Percentiles rank a stretch among this genome's conserved stretches.
These are phyloP conservation scores for Diaporthe batatas DNA, from an alignment of 2,329 filamentous ascomycete genomes.

Conservation along the genomic window DNA sequence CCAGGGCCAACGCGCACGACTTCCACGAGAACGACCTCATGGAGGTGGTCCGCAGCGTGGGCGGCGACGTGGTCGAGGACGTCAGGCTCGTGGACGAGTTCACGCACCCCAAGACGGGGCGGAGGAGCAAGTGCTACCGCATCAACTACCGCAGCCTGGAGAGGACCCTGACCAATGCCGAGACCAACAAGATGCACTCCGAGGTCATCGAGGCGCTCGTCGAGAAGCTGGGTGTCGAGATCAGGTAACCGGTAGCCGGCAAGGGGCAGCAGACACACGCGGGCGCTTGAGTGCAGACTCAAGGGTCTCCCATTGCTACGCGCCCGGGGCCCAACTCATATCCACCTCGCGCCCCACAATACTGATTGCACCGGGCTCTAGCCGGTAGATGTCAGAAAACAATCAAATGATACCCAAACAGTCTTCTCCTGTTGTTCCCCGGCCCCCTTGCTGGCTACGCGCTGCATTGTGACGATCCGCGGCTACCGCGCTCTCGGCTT, in stretches of 20 bases:
- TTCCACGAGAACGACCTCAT: slow-evolving; percentile 98
- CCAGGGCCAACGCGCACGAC: slow-evolving; percentile 55
- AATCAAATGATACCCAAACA: slow-evolving; percentile 22
- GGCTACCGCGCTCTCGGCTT: slow-evolving; percentile 14
- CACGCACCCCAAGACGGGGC: slow-evolving; percentile 84
- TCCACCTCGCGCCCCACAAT: background rate
- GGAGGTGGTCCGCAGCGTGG: slow-evolving; percentile 89
- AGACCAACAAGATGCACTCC: slow-evolving; percentile 83
- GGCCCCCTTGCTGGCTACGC: background rate
- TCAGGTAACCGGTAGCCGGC: slow-evolving; percentile 64
- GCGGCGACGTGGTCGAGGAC: slow-evolving; percentile 88
- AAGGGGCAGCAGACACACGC: background rate
- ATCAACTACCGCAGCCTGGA: slow-evolving; percentile 95
- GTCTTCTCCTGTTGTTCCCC: background rate
- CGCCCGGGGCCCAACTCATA: background rate
- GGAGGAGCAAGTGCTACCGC: slow-evolving; percentile 89
- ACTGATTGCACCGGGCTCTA: background rate
- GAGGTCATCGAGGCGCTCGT: slow-evolving; percentile 75
- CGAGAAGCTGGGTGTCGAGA: slow-evolving; percentile 80
- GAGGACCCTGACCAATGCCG: slow-evolving; percentile 86
- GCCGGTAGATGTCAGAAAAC: background rate
- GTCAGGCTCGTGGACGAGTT: slow-evolving; percentile 89
- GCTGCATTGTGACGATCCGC: slow-evolving; percentile 6
- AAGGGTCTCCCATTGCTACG: background rate
- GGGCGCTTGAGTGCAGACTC: slow-evolving; percentile 1